Conservation (phyloP, 164 flowering plant genomes). For the Vitis cinerea region DNA sequence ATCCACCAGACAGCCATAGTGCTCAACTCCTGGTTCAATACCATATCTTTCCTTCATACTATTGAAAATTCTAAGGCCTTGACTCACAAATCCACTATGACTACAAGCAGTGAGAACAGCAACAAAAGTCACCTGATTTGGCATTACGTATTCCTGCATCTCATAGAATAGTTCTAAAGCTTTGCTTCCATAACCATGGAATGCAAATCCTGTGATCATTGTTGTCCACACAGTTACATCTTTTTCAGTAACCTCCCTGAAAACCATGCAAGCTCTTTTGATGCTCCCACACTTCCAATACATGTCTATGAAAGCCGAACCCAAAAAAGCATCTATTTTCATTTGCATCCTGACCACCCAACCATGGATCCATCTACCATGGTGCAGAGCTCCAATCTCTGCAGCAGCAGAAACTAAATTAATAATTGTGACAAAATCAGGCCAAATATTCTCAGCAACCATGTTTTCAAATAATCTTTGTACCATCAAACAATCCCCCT, state of each 20-base stretch:
- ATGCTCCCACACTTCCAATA: constrained; percentile 60
- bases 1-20: constrained; percentile 58
- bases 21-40: constrained; percentile 45
- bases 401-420: constrained; percentile 34
- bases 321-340: constrained; percentile 36
- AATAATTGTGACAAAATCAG: constrained; percentile 37
- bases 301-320: constrained; percentile 52
- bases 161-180: constrained; percentile 37
- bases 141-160: constrained; percentile 37
- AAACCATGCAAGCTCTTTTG: constrained; percentile 36
- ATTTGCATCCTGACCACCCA: constrained; percentile 27
- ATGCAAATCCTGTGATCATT: constrained; percentile 54
- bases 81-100: constrained; percentile 46
- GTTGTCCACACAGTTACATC: constrained; percentile 59
- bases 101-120: constrained; percentile 54
- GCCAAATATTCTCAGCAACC: constrained; percentile 27
- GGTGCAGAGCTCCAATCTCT: constrained; percentile 28
- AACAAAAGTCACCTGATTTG: constrained; percentile 46
- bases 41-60: constrained; percentile 37
- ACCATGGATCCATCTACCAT: constrained; percentile 50
- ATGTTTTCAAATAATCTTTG: constrained; percentile 28
- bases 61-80: constrained; percentile 34
- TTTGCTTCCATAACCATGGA: constrained; percentile 44
- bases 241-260: constrained; percentile 24
- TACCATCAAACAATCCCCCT: constrained; percentile 21